Conservation (phyloP, 805 yeast genomes). For the Metschnikowia kunwiensis region DNA sequence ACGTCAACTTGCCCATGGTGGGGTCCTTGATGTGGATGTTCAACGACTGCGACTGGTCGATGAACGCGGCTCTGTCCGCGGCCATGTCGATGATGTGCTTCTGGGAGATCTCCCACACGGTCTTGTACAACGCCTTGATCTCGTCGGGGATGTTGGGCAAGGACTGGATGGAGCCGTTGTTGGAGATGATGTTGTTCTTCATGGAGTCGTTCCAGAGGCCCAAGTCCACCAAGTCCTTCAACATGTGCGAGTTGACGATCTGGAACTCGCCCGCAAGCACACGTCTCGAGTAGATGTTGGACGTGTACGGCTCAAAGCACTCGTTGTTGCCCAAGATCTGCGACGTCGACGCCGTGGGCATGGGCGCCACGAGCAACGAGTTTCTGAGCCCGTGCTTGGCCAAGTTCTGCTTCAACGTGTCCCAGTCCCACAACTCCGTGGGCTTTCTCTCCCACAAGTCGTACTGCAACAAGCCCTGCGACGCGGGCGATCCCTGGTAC, state of each 20-base stretch:
- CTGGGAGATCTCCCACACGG: slow-evolving; percentile 63
- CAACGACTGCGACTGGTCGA: slow-evolving; percentile 91
- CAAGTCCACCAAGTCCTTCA: slow-evolving; percentile 55
- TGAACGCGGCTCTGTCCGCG: slow-evolving; percentile 72
- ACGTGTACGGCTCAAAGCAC: slow-evolving; percentile 62
- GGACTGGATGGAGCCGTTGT: slow-evolving; percentile 57
- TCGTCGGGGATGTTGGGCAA: slow-evolving; percentile 54
- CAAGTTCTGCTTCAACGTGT: slow-evolving; percentile 46
- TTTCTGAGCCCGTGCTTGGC: slow-evolving; percentile 53
- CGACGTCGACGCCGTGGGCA: slow-evolving; percentile 68
- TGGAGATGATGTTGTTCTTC: slow-evolving; percentile 54
- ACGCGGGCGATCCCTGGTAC: slow-evolving; percentile 57
- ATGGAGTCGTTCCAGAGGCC: slow-evolving; percentile 57
- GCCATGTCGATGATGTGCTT: slow-evolving; percentile 58
- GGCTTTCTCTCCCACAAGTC: slow-evolving; percentile 61
- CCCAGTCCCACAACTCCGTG: slow-evolving; percentile 59
- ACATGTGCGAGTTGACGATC: slow-evolving; percentile 57
- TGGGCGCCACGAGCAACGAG: slow-evolving; percentile 60
- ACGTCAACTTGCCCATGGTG: slow-evolving; percentile 93
- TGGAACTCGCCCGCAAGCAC: slow-evolving; percentile 64
- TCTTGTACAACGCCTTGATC: slow-evolving; percentile 52
- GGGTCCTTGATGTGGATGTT: slow-evolving; percentile 86
- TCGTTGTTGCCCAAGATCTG: slow-evolving; percentile 61
- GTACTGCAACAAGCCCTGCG: slow-evolving; percentile 54
- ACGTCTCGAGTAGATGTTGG: slow-evolving; percentile 61